Evolutionary conservation across 78 protist genomes (phyloP), one percentile per base, ranked within the genome.

Genomic region (Dictyostelium intermedium): DNA sequence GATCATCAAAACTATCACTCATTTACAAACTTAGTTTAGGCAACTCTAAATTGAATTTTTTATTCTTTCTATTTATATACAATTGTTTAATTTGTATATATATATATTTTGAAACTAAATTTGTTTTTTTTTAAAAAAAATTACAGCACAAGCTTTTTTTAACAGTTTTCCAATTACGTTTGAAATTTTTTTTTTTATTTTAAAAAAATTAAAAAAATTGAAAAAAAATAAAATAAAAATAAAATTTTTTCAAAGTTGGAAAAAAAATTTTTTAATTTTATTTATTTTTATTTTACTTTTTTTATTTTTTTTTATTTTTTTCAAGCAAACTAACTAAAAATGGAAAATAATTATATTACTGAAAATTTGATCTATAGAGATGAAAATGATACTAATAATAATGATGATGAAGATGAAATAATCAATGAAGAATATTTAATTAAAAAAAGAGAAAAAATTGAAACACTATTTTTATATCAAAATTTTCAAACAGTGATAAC

Each of bases 401-500:
- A 20, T 37, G 14, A 20, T 20, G 5, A 35, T 35, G 20, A 35
- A 14, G 18, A 74, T 8, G 41, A 74, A 74, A 37, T 30, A 30
- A 37, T 30, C 7, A 34, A 80, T 47, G 27, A 50, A 25, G 60
- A 50, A 16, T 25, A 80, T 25, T 50, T 32, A 80, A 80, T 47
- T 10, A 27, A 11, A 41, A 74, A 39, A 35, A 84, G 72, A 60
- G 77, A 74, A 11, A 70, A 60, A 47, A 72, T 91, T 14, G 95
- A 84, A 23, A 70, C 95, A 10, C 32, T 53, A 13, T 84, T 83
- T 63, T 18, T 91, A 41, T 91, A 30, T 60, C 85, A 82, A 70
- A 91, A 43, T 13, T 91, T 91, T 77, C 84, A 91, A 39, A 69
- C 5, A 39, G 91, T 84, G 1, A 82, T 61, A 7, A 56, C 50